A percentile compares a stretch with the other conserved stretches of the same genome.
These are phyloP conservation scores for Coemansia sp. DNA, from an alignment of 192 early-diverging fungal genomes.

Conservation along the genomic window DNA sequence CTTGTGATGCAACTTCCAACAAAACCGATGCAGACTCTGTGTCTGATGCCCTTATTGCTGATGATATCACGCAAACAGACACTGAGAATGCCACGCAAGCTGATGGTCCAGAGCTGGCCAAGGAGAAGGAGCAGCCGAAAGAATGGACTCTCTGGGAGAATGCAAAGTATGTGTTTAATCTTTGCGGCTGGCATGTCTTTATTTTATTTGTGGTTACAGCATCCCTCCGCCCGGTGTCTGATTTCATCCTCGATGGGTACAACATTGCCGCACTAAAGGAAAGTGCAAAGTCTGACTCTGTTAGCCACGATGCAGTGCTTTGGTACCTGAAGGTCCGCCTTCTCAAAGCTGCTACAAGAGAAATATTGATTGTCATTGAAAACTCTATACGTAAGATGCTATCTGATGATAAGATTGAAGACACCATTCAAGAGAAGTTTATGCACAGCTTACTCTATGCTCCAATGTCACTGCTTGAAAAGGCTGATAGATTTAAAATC, in stretches of 20 bases:
- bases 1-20: background rate
- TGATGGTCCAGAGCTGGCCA: background rate
- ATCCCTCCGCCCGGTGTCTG: background rate
- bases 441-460: background rate
- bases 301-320: conserved; percentile 1
- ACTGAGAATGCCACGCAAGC: background rate
- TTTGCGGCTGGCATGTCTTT: background rate
- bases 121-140: conserved; percentile 5
- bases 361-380: background rate
- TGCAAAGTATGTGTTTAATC: background rate
- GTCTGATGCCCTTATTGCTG: background rate
- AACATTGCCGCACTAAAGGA: conserved; percentile 17
- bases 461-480: conserved; percentile 7
- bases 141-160: too few relatives aligned
- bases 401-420: background rate
- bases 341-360: background rate
- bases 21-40: background rate
- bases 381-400: background rate
- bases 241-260: conserved; percentile 26
- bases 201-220: background rate
- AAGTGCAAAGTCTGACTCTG: background rate
- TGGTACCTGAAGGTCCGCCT: background rate
- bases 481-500: conserved; percentile 3
- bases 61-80: background rate
- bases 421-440: background rate